phyloP scores from a whole-genome alignment of 345 rosid species.

The Lumnitzera racemosa region DNA sequence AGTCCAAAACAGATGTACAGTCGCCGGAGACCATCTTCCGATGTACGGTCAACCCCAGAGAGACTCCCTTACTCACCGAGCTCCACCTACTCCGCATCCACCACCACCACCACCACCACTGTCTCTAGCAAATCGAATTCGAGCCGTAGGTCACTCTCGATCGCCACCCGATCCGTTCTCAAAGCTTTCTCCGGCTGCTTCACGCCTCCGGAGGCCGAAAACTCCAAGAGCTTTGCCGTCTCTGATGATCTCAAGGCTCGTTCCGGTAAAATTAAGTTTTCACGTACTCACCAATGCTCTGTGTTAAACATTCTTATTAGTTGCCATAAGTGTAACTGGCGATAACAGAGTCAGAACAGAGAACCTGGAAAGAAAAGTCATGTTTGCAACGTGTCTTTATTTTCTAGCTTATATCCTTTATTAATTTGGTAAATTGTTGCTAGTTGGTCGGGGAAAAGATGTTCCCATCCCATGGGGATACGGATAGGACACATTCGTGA shows the following conservation, averaged over 20 bases:
- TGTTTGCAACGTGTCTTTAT: no score
- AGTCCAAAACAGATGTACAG: conserved; percentile 15
- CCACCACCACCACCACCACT: conserved; percentile 30
- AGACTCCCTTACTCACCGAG: conserved; percentile 20
- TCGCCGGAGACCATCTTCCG: conserved; percentile 34
- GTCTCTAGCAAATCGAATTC: conserved; percentile 28
- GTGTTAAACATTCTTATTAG: no score
- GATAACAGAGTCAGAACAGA: no score
- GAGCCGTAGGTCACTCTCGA: conserved; percentile 19
- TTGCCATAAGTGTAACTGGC: no score
- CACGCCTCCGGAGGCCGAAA: conserved; percentile 50
- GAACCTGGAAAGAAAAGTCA: no score
- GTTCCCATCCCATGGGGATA: no score
- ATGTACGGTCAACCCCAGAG: conserved; percentile 31
- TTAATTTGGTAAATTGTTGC: no score
- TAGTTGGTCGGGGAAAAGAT: no score
- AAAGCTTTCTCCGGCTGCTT: conserved; percentile 59
- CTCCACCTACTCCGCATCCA: conserved; percentile 25
- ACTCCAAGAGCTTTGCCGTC: conserved; percentile 19
- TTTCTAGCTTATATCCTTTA: no score
- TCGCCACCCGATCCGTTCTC: conserved; percentile 41
- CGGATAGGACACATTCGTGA: no score
- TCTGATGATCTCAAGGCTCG: conserved; percentile 30
- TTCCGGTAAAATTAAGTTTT: conserved; percentile 18
- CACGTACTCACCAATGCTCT: background rate